Evolutionary conservation across 78 protist species (phyloP).

Genomic region (Emiliania huxleyi): DNA sequence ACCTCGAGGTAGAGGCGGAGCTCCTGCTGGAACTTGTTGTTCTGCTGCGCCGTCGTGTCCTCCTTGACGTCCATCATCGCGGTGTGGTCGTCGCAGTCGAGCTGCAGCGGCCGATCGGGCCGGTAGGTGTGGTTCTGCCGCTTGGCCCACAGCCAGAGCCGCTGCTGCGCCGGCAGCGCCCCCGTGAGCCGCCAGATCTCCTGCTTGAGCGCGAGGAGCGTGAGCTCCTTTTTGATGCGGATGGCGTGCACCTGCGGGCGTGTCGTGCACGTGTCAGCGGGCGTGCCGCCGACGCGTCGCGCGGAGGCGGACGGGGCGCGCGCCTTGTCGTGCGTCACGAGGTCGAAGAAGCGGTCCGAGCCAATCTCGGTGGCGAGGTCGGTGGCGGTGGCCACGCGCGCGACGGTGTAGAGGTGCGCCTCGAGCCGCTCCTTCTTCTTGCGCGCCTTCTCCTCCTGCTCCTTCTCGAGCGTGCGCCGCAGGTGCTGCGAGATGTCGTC

Average conservation of each 20-base stretch:
- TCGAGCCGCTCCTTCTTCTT: constrained; percentile 18
- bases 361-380: background rate
- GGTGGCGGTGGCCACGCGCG: background rate
- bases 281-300: too few species aligned
- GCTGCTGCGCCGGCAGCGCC: background rate
- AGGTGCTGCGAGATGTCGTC: constrained; percentile 33
- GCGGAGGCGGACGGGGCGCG: too few species aligned
- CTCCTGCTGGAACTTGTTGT: background rate
- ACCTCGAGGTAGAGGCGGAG: background rate
- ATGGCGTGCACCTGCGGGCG: background rate
- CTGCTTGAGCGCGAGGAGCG: background rate
- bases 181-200: background rate
- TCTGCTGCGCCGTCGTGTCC: background rate
- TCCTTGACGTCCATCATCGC: background rate
- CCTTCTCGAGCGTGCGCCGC: constrained; percentile 15
- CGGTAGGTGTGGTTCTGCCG: constrained; percentile 49
- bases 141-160: constrained; percentile 3
- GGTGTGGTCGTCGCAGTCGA: background rate
- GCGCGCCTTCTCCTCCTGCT: constrained; percentile 43
- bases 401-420: constrained; percentile 29
- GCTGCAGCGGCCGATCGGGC: background rate
- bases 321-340: background rate
- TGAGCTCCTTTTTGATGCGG: background rate
- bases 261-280: too few species aligned
- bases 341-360: background rate